Conservation (phyloP, 257 asterid species). For the Petunia secreta region DNA sequence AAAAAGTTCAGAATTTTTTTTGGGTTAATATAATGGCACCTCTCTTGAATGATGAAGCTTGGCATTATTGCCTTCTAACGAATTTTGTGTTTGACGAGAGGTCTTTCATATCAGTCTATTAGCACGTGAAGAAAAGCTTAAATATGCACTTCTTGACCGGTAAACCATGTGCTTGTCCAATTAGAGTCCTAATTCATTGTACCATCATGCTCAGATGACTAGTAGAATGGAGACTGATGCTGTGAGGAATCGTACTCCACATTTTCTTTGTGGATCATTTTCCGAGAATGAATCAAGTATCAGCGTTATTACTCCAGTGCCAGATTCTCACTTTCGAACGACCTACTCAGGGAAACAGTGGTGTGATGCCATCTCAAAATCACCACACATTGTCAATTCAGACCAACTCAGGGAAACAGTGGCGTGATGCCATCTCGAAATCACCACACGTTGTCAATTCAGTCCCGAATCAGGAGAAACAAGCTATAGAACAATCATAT, state of each 20-base stretch:
- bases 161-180: not conserved
- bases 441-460: conserved; percentile 37
- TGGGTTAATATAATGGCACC: not conserved
- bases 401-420: conserved; percentile 37
- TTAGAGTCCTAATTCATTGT: conserved; percentile 8
- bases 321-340: conserved; percentile 43
- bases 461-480: conserved; percentile 44
- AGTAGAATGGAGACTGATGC: conserved; percentile 58
- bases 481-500: conserved; percentile 29
- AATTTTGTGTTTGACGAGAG: not conserved
- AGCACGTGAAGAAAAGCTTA: not conserved
- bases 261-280: conserved; percentile 78
- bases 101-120: not conserved
- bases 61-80: not conserved
- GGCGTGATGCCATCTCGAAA: conserved; percentile 41
- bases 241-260: conserved; percentile 59
- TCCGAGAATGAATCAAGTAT: conserved; percentile 63
- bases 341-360: conserved; percentile 37
- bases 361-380: conserved; percentile 41
- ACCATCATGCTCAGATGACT: conserved; percentile 53
- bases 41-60: not conserved
- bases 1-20: not conserved
- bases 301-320: conserved; percentile 51
- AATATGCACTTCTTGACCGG: not conserved
- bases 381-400: conserved; percentile 31